A percentile compares a stretch with the other conserved stretches of the same genome.
Evolutionary conservation across 768 basidiomycete genomes (phyloP).

Genomic region (Saitozyma podzolica): DNA sequence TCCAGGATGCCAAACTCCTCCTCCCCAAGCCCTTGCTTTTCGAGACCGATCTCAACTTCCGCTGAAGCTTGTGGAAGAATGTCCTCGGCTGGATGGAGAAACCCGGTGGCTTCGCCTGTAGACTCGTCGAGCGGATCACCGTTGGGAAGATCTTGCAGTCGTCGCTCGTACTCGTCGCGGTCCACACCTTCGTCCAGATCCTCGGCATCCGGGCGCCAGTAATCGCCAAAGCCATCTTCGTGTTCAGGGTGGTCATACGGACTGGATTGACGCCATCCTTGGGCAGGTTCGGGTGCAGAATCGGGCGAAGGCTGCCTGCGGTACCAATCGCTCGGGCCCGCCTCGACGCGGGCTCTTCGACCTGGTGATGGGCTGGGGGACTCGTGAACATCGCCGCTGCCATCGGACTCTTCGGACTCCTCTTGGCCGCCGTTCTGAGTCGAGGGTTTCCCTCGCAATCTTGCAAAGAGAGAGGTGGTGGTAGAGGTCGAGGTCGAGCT

Average conservation of each 20-base stretch:
- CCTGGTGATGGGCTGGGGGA: too few relatives aligned
- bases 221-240: conserved; percentile 30
- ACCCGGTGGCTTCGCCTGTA: conserved; percentile 2
- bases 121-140: neutral
- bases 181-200: conserved; percentile 1
- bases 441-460: conserved; percentile 1
- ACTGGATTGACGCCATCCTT: conserved; percentile 6
- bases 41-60: neutral
- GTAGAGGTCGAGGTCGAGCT: neutral
- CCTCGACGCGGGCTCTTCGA: neutral
- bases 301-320: conserved; percentile 2
- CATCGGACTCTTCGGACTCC: neutral
- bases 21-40: conserved; percentile 5
- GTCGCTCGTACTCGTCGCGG: conserved; percentile 4
- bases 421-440: neutral
- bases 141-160: conserved; percentile 1
- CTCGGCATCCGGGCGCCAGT: conserved; percentile 17
- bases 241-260: neutral
- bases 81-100: conserved; percentile 5
- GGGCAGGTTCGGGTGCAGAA: neutral
- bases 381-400: neutral
- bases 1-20: conserved; percentile 22
- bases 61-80: too few relatives aligned
- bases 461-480: conserved; percentile 6
- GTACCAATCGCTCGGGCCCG: conserved; percentile 22